Evolutionary conservation across 2,329 filamentous ascomycete genomes (phyloP), one percentile per base, ranked within the genome.

Genomic region (Aspergillus costaricaensis): DNA sequence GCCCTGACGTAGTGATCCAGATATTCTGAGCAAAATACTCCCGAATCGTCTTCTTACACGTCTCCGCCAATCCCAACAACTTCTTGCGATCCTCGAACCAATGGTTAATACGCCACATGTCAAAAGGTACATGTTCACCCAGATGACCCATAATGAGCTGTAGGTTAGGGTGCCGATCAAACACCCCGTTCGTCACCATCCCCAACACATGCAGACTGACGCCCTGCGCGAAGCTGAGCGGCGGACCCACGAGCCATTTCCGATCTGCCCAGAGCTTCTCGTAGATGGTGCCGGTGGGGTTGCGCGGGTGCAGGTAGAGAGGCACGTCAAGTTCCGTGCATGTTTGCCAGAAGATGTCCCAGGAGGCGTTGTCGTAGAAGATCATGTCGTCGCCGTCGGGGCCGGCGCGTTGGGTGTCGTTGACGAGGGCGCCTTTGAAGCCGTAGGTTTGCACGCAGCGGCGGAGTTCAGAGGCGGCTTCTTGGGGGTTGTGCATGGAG

Each of bases 391-490:
- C 84, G 39, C 85, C 86, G 59, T 87, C 83, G 0, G 76, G 63
- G 3, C 85, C 85, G 15, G 84, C 80, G 27, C 83, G 82, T 68
- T 89, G 87, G 2, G 81, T 85, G 68, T 88, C 85, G 67, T 87
- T 87, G 49, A 89, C 80, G 4, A 89, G 74, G 3, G 81, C 85
- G 2, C 87, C 86, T 61, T 85, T 82, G 76, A 89, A 88, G n/a
- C 86, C 85, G 52, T 83, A 77, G 61, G 86, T 72, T 1, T 76
- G 82, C 5, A 89, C 82, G 55, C 82, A 85, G 53, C 77, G 76
- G 27, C 74, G 71, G 44, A 79, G 72, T 55, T 79, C 77, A 6
- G 64, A 62, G 1, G 76, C 76, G 23, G 77, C 77, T 70, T 77
- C 68, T 62, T 74, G 57, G 9, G 77, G 76, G 48, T 77, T 70